Base-by-base conservation (phyloP, 2,329 filamentous ascomycete genomes). In the Colletotrichum orchidophilum region DNA sequence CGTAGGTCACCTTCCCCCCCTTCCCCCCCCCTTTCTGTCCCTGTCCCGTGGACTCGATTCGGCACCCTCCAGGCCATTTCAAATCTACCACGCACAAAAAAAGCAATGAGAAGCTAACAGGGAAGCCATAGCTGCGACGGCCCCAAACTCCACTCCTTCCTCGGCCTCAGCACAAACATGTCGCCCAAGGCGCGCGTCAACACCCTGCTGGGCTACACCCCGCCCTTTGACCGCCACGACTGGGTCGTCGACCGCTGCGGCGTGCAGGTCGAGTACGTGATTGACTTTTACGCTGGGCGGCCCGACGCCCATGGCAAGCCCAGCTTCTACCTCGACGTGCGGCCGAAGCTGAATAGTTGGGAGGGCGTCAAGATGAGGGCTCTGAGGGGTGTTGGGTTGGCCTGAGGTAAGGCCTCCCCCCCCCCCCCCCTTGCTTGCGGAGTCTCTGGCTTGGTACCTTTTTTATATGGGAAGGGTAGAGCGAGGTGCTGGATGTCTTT, bases 231-330 rank as follows among this genome's bases (percentile, higher is more conserved):
- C 83, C 87, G 96, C 31, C 96, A 99, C 81, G 96, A 99, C 81
- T 99, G 96, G 96, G 91, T 98, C 27, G 92, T 99, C 42, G 95
- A 99, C 82, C 88, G 96, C 62, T 98, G 96, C 79, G 96, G 93
- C 33, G 92, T 86, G 24, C 90, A 90, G 77, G 84, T 99, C 59
- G 96, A 98, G 77, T 99, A 99, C 80, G 93, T 99, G 49, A 99
- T 99, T 81, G 96, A 99, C 82, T 99, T 99, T 77, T 99, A 99
- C 79, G 91, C 94, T 5, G 96, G 96, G 0, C 85, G 87, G 6
- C 81, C 83, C 3, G 78, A 78, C 29, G 79, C 81, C 2, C 75
- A 78, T 21, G 77, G 80, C 29, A 80, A 83, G 75, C 83, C 86
- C 6, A 92, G 90, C 74, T 93, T 93, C 78, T 92, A 91, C 75